A percentile compares a stretch with the other conserved stretches of the same genome.
phyloP scores from a whole-genome alignment of 495 filamentous ascomycete species.

The Lichina pygmaea region DNA sequence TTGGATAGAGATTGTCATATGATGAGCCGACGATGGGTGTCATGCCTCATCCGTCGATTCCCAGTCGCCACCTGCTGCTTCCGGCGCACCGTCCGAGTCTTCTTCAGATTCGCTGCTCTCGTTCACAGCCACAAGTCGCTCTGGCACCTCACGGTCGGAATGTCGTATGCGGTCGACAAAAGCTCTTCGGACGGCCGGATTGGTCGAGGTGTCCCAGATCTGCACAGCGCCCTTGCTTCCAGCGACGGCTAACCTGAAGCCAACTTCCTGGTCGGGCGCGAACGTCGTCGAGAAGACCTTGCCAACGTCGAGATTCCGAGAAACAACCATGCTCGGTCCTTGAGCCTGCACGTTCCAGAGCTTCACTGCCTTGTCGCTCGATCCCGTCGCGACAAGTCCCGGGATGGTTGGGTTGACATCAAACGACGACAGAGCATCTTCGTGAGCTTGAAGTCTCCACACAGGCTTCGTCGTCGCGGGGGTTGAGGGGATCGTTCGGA shows the following conservation, averaged over 20 bases:
- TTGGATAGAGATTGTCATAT: too few species aligned
- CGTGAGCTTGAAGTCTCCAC: slow-evolving; percentile 89
- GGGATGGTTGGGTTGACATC: slow-evolving; percentile 74
- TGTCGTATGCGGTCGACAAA: slow-evolving; percentile 48
- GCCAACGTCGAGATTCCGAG: slow-evolving; percentile 72
- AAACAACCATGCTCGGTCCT: slow-evolving; percentile 64
- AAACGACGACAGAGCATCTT: slow-evolving; percentile 81
- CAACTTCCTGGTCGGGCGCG: slow-evolving; percentile 67
- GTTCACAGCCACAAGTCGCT: slow-evolving; percentile 47
- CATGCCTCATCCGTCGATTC: slow-evolving; percentile 71
- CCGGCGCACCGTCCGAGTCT: slow-evolving; percentile 18
- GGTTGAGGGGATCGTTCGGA: slow-evolving; percentile 35
- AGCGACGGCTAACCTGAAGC: slow-evolving; percentile 74
- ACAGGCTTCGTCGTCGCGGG: slow-evolving; percentile 54
- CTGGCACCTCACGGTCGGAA: slow-evolving; percentile 35
- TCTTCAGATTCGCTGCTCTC: slow-evolving; percentile 33
- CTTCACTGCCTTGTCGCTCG: slow-evolving; percentile 82
- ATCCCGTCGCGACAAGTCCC: slow-evolving; percentile 78
- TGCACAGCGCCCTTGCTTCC: slow-evolving; percentile 86
- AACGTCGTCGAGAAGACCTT: slow-evolving; percentile 83
- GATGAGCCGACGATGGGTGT: too few species aligned
- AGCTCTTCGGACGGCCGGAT: slow-evolving; percentile 59
- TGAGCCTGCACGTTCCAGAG: slow-evolving; percentile 73
- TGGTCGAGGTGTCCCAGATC: slow-evolving; percentile 93
- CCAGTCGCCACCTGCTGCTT: slow-evolving; percentile 34